Evolutionary conservation across 2,329 filamentous ascomycete species (phyloP).

Genomic region (Xylaria multiplex): DNA sequence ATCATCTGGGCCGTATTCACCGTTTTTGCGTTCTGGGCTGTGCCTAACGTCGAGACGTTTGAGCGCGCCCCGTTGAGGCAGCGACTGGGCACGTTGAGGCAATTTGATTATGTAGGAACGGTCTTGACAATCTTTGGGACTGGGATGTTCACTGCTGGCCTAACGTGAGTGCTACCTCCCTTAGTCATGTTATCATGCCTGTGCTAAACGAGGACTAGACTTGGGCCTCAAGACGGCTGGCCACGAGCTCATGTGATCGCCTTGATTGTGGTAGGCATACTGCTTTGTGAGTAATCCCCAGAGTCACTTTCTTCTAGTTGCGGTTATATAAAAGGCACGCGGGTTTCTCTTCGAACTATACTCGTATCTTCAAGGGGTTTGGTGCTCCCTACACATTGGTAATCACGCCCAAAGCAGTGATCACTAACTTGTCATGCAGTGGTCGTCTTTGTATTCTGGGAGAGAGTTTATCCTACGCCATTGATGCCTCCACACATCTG

Average conservation of each 20-base stretch:
- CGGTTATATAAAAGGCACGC: neutral
- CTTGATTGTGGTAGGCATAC: slow-evolving; percentile 67
- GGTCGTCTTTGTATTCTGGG: slow-evolving; percentile 69
- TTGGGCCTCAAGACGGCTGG: slow-evolving; percentile 71
- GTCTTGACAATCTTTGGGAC: slow-evolving; percentile 71
- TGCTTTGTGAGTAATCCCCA: slow-evolving; percentile 51
- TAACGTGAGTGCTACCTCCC: slow-evolving; percentile 58
- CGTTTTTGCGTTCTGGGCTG: slow-evolving; percentile 67
- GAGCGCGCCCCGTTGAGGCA: slow-evolving; percentile 52
- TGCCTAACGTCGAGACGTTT: slow-evolving; percentile 64
- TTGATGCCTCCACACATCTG: slow-evolving; percentile 66
- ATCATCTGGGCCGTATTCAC: slow-evolving; percentile 72
- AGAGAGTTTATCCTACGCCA: slow-evolving; percentile 61
- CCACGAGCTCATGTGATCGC: slow-evolving; percentile 69
- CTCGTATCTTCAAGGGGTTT: neutral
- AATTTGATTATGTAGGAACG: slow-evolving; percentile 70
- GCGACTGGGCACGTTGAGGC: slow-evolving; percentile 56
- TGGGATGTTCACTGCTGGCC: slow-evolving; percentile 69
- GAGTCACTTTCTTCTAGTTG: neutral
- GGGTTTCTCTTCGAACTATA: neutral
- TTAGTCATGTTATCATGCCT: neutral
- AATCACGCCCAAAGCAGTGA: neutral
- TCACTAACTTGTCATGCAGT: slow-evolving; percentile 46
- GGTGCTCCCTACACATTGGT: neutral
- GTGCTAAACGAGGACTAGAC: slow-evolving; percentile 43